Evolutionary conservation across 2,329 filamentous ascomycete species (phyloP).

Genomic region (Verticillium zaregamsianum): DNA sequence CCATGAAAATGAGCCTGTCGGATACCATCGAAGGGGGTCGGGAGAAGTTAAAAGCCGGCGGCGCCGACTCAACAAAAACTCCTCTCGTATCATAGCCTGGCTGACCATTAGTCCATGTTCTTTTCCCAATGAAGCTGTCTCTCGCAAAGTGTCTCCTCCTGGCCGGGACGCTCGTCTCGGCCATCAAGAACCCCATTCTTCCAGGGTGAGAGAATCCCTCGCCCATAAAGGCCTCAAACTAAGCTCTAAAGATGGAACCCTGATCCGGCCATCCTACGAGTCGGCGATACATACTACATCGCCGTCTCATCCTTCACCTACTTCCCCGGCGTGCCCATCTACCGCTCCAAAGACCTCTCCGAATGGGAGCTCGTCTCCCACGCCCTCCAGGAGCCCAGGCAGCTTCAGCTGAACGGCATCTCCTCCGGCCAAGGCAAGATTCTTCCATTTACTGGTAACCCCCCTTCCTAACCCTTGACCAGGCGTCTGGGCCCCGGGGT

Average conservation of each 20-base stretch:
- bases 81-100: too few relatives aligned
- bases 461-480: constrained; percentile 6
- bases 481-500: constrained; percentile 61
- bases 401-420: constrained; percentile 23
- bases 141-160: constrained; percentile 1
- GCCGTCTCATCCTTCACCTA: constrained; percentile 53
- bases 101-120: too few relatives aligned
- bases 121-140: constrained; percentile 6
- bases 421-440: not conserved
- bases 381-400: constrained; percentile 49
- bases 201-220: constrained; percentile 1
- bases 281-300: constrained; percentile 50
- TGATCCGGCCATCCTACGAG: constrained; percentile 49
- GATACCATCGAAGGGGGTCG: too few relatives aligned
- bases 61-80: too few relatives aligned
- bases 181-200: constrained; percentile 9
- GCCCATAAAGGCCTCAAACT: not conserved
- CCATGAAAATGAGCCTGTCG: too few relatives aligned
- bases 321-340: constrained; percentile 52
- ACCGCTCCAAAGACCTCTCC: constrained; percentile 47
- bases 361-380: constrained; percentile 46
- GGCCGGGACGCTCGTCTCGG: constrained; percentile 2
- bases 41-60: too few relatives aligned
- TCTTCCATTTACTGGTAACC: not conserved
- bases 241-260: constrained; percentile 30